Percentiles rank a stretch among this genome's conserved stretches.
These are phyloP conservation scores for Batkoa obscura DNA, from an alignment of 371 early-diverging fungal genomes.

Conservation along the genomic window DNA sequence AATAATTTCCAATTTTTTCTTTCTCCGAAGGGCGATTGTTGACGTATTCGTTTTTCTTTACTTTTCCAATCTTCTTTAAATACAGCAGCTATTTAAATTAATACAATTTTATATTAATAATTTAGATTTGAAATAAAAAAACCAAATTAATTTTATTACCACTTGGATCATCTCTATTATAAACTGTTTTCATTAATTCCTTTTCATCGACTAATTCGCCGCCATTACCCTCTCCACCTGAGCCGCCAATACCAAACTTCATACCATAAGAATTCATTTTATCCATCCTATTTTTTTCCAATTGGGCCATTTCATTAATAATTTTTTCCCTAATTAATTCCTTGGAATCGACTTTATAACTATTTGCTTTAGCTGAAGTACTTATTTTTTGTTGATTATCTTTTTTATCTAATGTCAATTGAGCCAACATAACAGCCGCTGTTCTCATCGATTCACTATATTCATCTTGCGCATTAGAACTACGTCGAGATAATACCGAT, in stretches of 20 bases:
- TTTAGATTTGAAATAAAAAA: neutral
- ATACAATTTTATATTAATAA: slow-evolving; percentile 2
- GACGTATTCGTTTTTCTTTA: slow-evolving; percentile 63
- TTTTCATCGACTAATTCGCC: slow-evolving; percentile 34
- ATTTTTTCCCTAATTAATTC: slow-evolving; percentile 68
- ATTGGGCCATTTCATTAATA: slow-evolving; percentile 70
- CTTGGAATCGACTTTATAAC: slow-evolving; percentile 16
- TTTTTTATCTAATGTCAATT: slow-evolving; percentile 47
- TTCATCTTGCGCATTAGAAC: slow-evolving; percentile 41
- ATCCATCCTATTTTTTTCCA: slow-evolving; percentile 66
- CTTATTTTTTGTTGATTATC: slow-evolving; percentile 11
- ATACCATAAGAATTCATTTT: slow-evolving; percentile 27
- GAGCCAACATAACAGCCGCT: slow-evolving; percentile 90
- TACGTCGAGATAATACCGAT: slow-evolving; percentile 16
- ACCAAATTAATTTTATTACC: slow-evolving; percentile 24
- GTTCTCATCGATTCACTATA: slow-evolving; percentile 86
- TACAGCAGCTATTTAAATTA: slow-evolving; percentile 43
- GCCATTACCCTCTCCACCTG: slow-evolving; percentile 26
- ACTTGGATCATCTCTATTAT: slow-evolving; percentile 69
- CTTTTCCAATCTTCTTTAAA: slow-evolving; percentile 79
- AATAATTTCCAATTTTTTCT: slow-evolving; percentile 68
- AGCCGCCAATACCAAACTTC: slow-evolving; percentile 22
- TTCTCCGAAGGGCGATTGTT: slow-evolving; percentile 63
- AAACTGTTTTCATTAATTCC: slow-evolving; percentile 24
- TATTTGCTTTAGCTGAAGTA: slow-evolving; percentile 13